Conservation (phyloP, 495 filamentous ascomycete species). For the Hamigera avellanea region DNA sequence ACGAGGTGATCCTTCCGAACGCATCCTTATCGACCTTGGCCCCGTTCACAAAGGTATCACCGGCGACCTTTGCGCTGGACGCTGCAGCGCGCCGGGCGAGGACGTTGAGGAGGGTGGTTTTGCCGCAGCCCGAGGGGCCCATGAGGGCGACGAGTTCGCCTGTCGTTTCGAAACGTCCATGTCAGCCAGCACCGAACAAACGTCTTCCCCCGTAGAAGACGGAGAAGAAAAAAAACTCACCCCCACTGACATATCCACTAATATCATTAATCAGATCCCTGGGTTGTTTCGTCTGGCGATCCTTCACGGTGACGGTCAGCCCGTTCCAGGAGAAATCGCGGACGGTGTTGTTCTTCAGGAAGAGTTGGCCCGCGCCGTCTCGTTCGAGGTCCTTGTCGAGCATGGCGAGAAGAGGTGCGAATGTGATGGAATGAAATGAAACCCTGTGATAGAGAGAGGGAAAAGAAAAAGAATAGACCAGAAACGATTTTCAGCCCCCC, state of each 20-base stretch:
- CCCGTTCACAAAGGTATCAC: constrained; percentile 48
- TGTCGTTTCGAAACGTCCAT: constrained; percentile 40
- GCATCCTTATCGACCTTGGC: constrained; percentile 13
- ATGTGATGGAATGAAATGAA: too few relatives aligned
- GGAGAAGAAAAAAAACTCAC: too few relatives aligned
- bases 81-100: constrained; percentile 48
- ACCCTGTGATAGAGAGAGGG: too few relatives aligned
- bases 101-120: constrained; percentile 67
- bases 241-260: too few relatives aligned
- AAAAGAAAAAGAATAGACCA: too few relatives aligned
- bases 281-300: constrained; percentile 48
- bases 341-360: constrained; percentile 26
- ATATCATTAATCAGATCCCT: too few relatives aligned
- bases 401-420: too few relatives aligned
- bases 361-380: too few relatives aligned
- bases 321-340: constrained; percentile 48
- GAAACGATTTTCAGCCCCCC: too few relatives aligned
- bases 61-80: constrained; percentile 33
- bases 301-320: constrained; percentile 56
- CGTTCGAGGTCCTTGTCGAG: too few relatives aligned
- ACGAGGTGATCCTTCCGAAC: constrained; percentile 44
- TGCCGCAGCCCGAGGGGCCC: constrained; percentile 67
- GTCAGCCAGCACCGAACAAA: constrained; percentile 41
- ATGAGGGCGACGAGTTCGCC: constrained; percentile 67
- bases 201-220: too few relatives aligned